Evolutionary conservation across 2,329 filamentous ascomycete species (phyloP).

Genomic region (Pestalotiopsis sp.): DNA sequence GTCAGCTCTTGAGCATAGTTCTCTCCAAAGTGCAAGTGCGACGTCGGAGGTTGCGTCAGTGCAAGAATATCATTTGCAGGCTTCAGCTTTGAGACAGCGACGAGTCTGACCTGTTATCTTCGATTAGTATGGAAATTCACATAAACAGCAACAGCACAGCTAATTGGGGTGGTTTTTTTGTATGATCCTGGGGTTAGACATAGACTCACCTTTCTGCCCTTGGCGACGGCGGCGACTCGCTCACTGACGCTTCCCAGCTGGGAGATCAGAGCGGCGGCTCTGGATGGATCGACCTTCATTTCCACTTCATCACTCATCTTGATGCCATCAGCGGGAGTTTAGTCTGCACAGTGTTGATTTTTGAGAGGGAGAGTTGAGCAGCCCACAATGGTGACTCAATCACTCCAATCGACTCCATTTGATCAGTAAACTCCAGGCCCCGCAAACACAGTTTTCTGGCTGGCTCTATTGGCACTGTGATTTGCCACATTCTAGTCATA

Average conservation of each 20-base stretch:
- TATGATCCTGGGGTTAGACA: no score
- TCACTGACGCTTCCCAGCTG: slow-evolving; percentile 64
- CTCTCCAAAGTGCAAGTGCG: slow-evolving; percentile 86
- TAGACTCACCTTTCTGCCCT: slow-evolving; percentile 56
- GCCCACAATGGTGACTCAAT: neutral
- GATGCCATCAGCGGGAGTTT: slow-evolving; percentile 2
- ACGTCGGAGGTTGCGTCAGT: slow-evolving; percentile 66
- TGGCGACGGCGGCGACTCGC: slow-evolving; percentile 56
- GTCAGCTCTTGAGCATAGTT: slow-evolving; percentile 92
- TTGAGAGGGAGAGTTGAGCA: neutral
- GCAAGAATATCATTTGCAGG: slow-evolving; percentile 88
- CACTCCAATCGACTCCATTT: neutral
- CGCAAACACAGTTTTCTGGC: neutral
- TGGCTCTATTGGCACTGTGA: neutral
- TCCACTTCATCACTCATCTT: slow-evolving; percentile 48
- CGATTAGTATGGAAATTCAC: neutral
- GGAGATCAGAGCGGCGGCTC: slow-evolving; percentile 63
- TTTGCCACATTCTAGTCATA: neutral
- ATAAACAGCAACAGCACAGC: neutral
- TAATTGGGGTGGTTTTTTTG: neutral
- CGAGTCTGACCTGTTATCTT: slow-evolving; percentile 75
- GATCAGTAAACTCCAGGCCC: neutral
- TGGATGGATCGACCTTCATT: slow-evolving; percentile 65
- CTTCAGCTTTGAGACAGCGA: slow-evolving; percentile 96
- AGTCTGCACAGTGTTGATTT: neutral